Evolutionary conservation across 2,329 filamentous ascomycete species (phyloP).

Genomic region (Pleurostoma richardsiae): DNA sequence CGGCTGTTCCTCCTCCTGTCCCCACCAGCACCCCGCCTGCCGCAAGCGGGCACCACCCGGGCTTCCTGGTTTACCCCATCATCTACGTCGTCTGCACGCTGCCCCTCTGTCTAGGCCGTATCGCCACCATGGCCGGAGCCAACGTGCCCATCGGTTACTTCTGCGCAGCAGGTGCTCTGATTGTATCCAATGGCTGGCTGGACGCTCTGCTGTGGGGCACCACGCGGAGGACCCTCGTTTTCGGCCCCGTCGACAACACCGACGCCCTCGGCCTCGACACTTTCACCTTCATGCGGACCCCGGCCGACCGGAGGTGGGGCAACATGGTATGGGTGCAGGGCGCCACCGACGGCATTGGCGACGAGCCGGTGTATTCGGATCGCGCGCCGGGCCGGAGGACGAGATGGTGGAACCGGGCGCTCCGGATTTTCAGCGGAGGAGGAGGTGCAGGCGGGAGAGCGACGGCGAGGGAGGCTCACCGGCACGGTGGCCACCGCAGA

Average conservation of each 20-base stretch:
- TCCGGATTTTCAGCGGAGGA: background rate
- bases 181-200: constrained; percentile 39
- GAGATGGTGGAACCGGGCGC: constrained; percentile 1
- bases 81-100: constrained; percentile 59
- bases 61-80: constrained; percentile 56
- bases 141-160: constrained; percentile 41
- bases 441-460: background rate
- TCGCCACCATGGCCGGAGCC: constrained; percentile 48
- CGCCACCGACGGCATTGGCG: constrained; percentile 1
- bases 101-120: constrained; percentile 54
- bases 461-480: background rate
- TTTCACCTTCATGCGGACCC: constrained; percentile 25
- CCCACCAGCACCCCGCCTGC: constrained; percentile 1
- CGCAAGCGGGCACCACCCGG: constrained; percentile 20
- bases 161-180: constrained; percentile 44
- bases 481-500: background rate
- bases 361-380: background rate
- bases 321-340: constrained; percentile 25
- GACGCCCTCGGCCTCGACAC: constrained; percentile 28
- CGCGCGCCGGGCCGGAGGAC: constrained; percentile 1
- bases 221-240: constrained; percentile 18
- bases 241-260: constrained; percentile 15
- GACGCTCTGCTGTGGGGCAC: constrained; percentile 22
- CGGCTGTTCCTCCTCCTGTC: constrained; percentile 1
- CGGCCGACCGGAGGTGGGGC: constrained; percentile 17